Conservation (phyloP, 2,329 filamentous ascomycete genomes). For the Colletotrichum gloeosporioides region DNA sequence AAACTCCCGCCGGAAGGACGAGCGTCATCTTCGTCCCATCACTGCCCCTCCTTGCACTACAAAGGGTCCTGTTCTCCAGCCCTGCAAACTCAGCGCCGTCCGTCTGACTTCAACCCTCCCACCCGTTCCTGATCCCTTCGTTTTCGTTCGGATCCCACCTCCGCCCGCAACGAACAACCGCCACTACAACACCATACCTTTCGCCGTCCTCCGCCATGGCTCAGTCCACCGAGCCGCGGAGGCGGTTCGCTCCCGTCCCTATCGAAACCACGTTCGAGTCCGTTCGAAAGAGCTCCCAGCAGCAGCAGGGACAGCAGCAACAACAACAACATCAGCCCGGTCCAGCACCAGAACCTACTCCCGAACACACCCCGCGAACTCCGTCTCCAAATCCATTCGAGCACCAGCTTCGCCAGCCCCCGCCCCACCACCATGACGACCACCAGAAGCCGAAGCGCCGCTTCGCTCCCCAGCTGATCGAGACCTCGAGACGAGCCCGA, state of each 20-base stretch:
- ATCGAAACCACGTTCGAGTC: conserved; percentile 75
- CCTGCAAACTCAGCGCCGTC: not conserved
- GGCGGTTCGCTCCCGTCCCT: conserved; percentile 71
- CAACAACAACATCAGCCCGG: conserved; percentile 35
- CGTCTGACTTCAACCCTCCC: not conserved
- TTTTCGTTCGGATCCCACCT: conserved; percentile 1
- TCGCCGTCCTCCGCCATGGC: conserved; percentile 36
- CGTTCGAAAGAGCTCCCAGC: conserved; percentile 43
- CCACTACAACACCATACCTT: not conserved
- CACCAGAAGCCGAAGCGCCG: conserved; percentile 35
- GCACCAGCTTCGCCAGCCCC: conserved; percentile 27
- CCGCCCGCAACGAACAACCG: not conserved
- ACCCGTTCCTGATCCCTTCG: not conserved
- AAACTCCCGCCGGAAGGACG: not conserved
- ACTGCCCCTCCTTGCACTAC: conserved; percentile 2
- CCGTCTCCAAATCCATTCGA: conserved; percentile 40
- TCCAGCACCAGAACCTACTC: conserved; percentile 63
- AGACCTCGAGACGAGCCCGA: conserved; percentile 76
- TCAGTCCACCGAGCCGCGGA: conserved; percentile 47
- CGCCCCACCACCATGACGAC: conserved; percentile 19
- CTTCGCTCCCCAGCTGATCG: conserved; percentile 82
- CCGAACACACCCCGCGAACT: conserved; percentile 57
- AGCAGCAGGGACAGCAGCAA: conserved; percentile 10
- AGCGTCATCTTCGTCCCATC: conserved; percentile 14
- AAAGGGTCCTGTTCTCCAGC: conserved; percentile 3